Percentiles rank a stretch among this genome's conserved stretches.
Conservation (phyloP, 768 basidiomycete genomes). For the Hirschioporus abietinus region DNA sequence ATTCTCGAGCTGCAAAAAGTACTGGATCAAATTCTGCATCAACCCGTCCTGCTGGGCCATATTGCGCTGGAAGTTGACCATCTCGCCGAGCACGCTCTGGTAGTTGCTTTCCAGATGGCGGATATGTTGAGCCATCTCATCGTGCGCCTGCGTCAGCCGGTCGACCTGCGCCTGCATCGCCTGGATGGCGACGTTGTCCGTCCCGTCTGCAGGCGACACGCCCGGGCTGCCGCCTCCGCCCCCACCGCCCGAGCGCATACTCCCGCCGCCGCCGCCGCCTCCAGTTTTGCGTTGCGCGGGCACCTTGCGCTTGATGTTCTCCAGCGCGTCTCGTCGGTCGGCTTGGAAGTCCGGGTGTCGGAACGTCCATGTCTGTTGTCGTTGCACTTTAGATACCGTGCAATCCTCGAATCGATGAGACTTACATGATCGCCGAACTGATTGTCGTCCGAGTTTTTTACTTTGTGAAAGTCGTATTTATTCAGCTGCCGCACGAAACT, state of each 20-base stretch:
- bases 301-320: slow-evolving; percentile 45
- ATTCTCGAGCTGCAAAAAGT: slow-evolving; percentile 69
- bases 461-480: slow-evolving; percentile 42
- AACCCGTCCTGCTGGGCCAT: slow-evolving; percentile 82
- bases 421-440: slow-evolving; percentile 58
- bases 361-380: slow-evolving; percentile 45
- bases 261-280: slow-evolving; percentile 9
- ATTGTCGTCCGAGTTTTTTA: slow-evolving; percentile 83
- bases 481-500: slow-evolving; percentile 38
- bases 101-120: slow-evolving; percentile 58
- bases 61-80: slow-evolving; percentile 66
- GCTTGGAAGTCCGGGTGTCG: slow-evolving; percentile 49
- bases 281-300: slow-evolving; percentile 26
- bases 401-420: too few relatives aligned
- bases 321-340: slow-evolving; percentile 49
- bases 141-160: slow-evolving; percentile 39
- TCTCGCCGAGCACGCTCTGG: slow-evolving; percentile 62
- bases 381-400: slow-evolving; percentile 24
- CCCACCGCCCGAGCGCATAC: not conserved
- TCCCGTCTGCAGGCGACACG: slow-evolving; percentile 1
- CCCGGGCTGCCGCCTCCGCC: not conserved
- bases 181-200: slow-evolving; percentile 20
- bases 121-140: slow-evolving; percentile 49
- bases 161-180: slow-evolving; percentile 46
- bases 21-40: slow-evolving; percentile 77